Conservation (phyloP, 2,329 filamentous ascomycete species). For the Trichophyton mentagrophytes region DNA sequence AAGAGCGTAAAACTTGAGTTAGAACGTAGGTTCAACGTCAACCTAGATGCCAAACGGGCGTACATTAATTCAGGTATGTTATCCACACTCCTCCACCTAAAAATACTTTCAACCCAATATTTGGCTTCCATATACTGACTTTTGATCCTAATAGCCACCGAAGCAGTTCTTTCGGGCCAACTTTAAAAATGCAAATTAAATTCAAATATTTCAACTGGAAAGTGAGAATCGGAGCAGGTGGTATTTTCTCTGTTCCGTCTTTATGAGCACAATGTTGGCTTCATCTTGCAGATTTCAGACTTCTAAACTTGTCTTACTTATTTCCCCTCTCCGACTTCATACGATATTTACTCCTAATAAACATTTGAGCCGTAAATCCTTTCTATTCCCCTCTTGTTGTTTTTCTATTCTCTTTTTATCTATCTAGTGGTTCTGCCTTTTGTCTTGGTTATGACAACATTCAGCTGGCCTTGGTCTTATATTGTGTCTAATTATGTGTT, state of each 20-base stretch:
- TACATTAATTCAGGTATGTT: constrained; percentile 86
- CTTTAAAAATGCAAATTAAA: constrained; percentile 34
- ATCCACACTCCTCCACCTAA: neutral
- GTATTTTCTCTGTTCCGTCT: neutral
- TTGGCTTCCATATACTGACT: neutral
- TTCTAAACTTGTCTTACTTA: neutral
- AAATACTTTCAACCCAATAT: neutral
- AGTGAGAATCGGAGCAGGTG: neutral
- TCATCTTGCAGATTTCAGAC: neutral
- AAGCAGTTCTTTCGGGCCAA: constrained; percentile 65
- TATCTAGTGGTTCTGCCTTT: neutral
- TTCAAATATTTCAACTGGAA: neutral
- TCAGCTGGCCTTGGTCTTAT: neutral
- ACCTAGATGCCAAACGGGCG: constrained; percentile 72
- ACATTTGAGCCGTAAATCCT: neutral
- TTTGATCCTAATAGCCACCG: constrained; percentile 43
- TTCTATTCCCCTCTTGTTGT: neutral
- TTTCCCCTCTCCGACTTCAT: neutral
- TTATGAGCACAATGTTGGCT: neutral
- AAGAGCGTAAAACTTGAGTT: constrained; percentile 93
- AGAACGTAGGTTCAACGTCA: constrained; percentile 77
- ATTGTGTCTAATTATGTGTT: neutral
- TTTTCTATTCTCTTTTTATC: neutral
- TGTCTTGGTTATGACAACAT: constrained; percentile 1
- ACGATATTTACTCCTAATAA: constrained; percentile 1